Base-by-base conservation (phyloP, 139 green algal species). In the Chlamydomonas schloesseri region DNA sequence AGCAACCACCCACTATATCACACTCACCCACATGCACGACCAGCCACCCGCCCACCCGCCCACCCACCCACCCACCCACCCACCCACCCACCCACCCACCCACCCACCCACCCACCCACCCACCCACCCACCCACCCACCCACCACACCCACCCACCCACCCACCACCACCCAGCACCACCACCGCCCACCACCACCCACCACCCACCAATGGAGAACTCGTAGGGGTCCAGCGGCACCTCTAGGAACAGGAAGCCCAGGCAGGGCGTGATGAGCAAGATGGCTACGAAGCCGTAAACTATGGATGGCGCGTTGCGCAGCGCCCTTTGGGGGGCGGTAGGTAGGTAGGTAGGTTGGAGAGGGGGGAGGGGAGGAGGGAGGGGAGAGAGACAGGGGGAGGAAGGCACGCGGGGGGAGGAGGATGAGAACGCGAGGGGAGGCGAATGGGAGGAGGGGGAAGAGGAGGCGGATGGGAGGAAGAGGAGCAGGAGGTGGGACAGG, bases 261-360 rank as follows among this genome's bases (percentile, higher is more conserved):
- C 86, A 95, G 77, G 65, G 87, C 71, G 94, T 96, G 72, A 96
- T 84, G 33, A 75, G 69, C 5, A 96, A 77, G 34, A 95, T 96
- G 36, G 92, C 76, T 0, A 89, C 29, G 3, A 95, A 75, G 60
- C 92, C 93, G 79, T 89, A 96, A 5, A 88, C 1, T 0, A 93
- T 37, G 31, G 55, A 89, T 15, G 26, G 50, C 14, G 69, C 13
- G 78, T 87, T 77, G 15, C 74, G 73, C 47, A 76, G 81, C 34
- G 33, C 6, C 34, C 64, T 53, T n/a, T n/a, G n/a, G 55, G 28
- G 28, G 62, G 28, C 3, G 62, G 62, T 34, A 11, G 17, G 26
- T 4, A 11, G 62, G 62, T 34, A 23, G 24, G 3, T 3, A 2
- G 62, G 28, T 34, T 17, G 24, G 24, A 3, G 62, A 34, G 28